A percentile compares a stretch with the other conserved stretches of the same genome.
phyloP scores from a whole-genome alignment of 768 basidiomycete genomes.

The Pisolithus marmoratus region DNA sequence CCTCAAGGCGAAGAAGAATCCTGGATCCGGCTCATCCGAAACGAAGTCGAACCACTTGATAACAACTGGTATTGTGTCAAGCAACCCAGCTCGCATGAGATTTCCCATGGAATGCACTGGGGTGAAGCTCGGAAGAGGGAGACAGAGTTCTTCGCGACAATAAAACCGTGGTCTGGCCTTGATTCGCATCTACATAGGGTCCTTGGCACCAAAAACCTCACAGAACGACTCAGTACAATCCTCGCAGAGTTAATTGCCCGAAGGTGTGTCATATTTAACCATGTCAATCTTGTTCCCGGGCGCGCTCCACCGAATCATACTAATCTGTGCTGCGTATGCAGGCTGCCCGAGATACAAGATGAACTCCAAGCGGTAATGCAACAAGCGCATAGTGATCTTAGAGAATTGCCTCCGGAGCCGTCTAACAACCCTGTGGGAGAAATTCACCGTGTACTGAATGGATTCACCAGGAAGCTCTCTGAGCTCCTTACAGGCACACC shows the following conservation, averaged over 20 bases:
- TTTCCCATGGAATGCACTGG: slow-evolving; percentile 40
- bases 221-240: slow-evolving; percentile 51
- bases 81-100: slow-evolving; percentile 29
- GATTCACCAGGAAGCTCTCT: slow-evolving; percentile 42
- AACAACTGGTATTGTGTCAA: slow-evolving; percentile 37
- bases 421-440: slow-evolving; percentile 55
- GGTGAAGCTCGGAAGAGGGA: slow-evolving; percentile 53
- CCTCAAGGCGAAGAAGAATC: slow-evolving; percentile 13
- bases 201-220: slow-evolving; percentile 52
- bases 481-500: slow-evolving; percentile 49
- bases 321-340: slow-evolving; percentile 19
- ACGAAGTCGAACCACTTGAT: slow-evolving; percentile 35
- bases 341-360: slow-evolving; percentile 57
- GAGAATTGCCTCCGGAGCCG: slow-evolving; percentile 43
- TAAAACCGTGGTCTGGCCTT: slow-evolving; percentile 49
- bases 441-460: slow-evolving; percentile 41
- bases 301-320: neutral
- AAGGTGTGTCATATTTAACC: slow-evolving; percentile 44
- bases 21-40: slow-evolving; percentile 55
- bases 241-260: slow-evolving; percentile 59
- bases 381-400: slow-evolving; percentile 30
- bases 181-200: slow-evolving; percentile 45
- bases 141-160: slow-evolving; percentile 47
- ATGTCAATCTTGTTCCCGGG: too few relatives aligned
- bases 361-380: slow-evolving; percentile 47